Evolutionary conservation across 331 rosid genomes (phyloP).

Genomic region (Dryas integrifolia): DNA sequence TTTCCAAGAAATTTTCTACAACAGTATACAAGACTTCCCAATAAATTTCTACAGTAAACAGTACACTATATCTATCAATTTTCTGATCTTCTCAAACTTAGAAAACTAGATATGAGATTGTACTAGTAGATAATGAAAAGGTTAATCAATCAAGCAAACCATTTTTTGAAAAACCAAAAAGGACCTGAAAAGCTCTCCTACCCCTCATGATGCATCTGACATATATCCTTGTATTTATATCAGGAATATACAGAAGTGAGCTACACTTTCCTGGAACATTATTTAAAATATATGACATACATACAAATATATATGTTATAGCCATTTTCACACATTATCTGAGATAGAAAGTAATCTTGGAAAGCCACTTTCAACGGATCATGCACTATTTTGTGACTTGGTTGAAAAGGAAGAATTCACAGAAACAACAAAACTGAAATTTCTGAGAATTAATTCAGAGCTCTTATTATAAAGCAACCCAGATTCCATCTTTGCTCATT

Average conservation of each 20-base stretch:
- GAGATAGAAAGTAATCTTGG: constrained; percentile 22
- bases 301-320: neutral
- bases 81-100: constrained; percentile 28
- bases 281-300: neutral
- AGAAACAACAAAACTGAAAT: constrained; percentile 32
- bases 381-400: constrained; percentile 13
- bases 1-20: no score
- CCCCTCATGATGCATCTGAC: constrained; percentile 22
- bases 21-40: no score
- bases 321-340: constrained; percentile 20
- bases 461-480: neutral
- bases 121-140: constrained; percentile 43
- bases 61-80: constrained; percentile 14
- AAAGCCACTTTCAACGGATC: constrained; percentile 46
- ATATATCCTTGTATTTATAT: constrained; percentile 8
- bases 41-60: no score
- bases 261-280: neutral
- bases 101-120: constrained; percentile 16
- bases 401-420: constrained; percentile 23
- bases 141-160: constrained; percentile 37
- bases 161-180: constrained; percentile 39
- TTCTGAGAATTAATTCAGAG: constrained; percentile 27
- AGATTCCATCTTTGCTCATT: constrained; percentile 28
- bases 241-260: neutral
- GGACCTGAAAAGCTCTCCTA: constrained; percentile 27